Percentiles rank a stretch among this genome's conserved stretches.
Evolutionary conservation across 192 early-diverging fungal genomes (phyloP).

Genomic region (Phycomyces nitens): DNA sequence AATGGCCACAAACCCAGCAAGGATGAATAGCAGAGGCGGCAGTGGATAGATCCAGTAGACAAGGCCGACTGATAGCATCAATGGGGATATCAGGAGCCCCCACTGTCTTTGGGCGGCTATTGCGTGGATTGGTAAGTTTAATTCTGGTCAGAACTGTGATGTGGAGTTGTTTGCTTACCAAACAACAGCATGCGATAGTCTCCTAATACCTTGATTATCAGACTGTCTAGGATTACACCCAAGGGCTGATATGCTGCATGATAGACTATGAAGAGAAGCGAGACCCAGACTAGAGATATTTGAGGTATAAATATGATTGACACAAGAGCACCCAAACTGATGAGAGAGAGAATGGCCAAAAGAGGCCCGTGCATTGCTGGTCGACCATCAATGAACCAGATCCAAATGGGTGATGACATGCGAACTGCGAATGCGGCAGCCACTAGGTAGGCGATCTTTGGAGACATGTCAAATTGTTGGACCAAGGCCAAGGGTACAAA

Average conservation of each 20-base stretch:
- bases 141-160: too few species aligned
- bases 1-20: background rate
- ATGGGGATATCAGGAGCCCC: background rate
- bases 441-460: background rate
- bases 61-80: background rate
- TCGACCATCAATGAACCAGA: background rate
- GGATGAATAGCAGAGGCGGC: background rate
- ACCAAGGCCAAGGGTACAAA: background rate
- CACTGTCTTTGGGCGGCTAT: background rate
- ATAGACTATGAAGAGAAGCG: conserved; percentile 21
- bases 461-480: background rate
- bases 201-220: conserved; percentile 23
- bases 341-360: background rate
- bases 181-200: conserved; percentile 26
- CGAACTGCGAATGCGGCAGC: background rate
- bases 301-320: background rate
- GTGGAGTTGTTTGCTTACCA: conserved; percentile 31
- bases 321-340: background rate
- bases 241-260: conserved; percentile 18
- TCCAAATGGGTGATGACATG: background rate
- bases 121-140: background rate
- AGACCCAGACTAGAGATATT: background rate
- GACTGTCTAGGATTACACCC: conserved; percentile 15
- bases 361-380: background rate
- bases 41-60: background rate